phyloP scores from a whole-genome alignment of 768 basidiomycete species.

The Nidularia pulvinata region DNA sequence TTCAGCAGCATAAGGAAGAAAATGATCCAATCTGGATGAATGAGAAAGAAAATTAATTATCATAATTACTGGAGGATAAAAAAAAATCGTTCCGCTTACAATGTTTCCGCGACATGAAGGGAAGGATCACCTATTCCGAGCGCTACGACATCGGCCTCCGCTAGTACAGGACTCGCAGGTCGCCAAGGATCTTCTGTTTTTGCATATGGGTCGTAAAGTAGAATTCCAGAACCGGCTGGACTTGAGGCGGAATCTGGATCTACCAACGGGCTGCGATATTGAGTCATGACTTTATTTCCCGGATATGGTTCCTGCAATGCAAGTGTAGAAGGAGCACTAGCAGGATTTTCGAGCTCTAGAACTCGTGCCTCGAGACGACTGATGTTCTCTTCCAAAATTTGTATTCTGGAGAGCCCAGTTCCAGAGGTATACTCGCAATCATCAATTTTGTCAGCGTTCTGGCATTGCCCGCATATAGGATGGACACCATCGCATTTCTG shows the following conservation, averaged over 20 bases:
- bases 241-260: conserved; percentile 16
- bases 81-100: not conserved
- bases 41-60: not conserved
- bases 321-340: conserved; percentile 15
- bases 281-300: not conserved
- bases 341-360: conserved; percentile 41
- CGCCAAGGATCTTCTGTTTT: too few species aligned
- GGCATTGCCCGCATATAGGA: conserved; percentile 54
- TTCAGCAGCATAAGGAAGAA: conserved; percentile 46
- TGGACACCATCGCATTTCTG: conserved; percentile 57
- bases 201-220: conserved; percentile 6
- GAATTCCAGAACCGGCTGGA: conserved; percentile 24
- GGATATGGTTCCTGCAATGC: conserved; percentile 36
- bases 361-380: conserved; percentile 44
- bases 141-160: too few species aligned
- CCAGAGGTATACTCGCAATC: conserved; percentile 62
- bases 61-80: conserved; percentile 2
- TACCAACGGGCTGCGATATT: conserved; percentile 3
- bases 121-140: too few species aligned
- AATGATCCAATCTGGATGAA: conserved; percentile 20
- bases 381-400: conserved; percentile 53
- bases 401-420: conserved; percentile 41
- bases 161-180: too few species aligned
- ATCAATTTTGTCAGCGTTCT: conserved; percentile 39
- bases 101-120: conserved; percentile 3